Evolutionary conservation across 352 stramenopile genomes (phyloP).

Genomic region (Plasmopara muralis): DNA sequence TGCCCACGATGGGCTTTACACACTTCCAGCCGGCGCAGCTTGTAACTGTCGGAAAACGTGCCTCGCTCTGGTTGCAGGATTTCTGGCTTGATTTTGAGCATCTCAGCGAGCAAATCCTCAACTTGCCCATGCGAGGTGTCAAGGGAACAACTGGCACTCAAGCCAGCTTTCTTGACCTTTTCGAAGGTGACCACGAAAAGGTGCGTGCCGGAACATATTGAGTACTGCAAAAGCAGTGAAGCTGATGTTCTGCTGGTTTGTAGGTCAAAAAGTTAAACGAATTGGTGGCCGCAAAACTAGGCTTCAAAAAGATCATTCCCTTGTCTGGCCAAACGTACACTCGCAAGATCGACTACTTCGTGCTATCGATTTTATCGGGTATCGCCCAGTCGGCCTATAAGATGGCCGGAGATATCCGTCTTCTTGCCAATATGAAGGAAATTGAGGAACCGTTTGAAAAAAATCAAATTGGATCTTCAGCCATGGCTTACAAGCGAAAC

Average conservation of each 20-base stretch:
- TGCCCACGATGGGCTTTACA: slow-evolving; percentile 98
- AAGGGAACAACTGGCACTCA: slow-evolving; percentile 99
- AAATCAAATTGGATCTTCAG: slow-evolving; percentile 95
- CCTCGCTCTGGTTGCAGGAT: slow-evolving; percentile 97
- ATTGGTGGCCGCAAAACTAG: slow-evolving; percentile 95
- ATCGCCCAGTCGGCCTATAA: slow-evolving; percentile 98
- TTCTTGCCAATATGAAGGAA: slow-evolving; percentile 99
- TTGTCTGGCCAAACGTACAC: slow-evolving; percentile 99
- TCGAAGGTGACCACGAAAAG: slow-evolving; percentile 98
- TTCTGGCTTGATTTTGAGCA: slow-evolving; percentile 95
- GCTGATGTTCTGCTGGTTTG: background rate
- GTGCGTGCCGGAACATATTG: slow-evolving; percentile 11
- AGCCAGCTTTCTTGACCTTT: slow-evolving; percentile 98
- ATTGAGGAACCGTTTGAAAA: slow-evolving; percentile 94
- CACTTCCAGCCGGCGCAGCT: slow-evolving; percentile 99
- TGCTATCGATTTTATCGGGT: slow-evolving; percentile 92
- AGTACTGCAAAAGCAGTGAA: background rate
- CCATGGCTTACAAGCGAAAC: slow-evolving; percentile 99
- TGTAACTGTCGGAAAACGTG: slow-evolving; percentile 97
- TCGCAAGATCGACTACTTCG: slow-evolving; percentile 97
- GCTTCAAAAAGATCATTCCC: slow-evolving; percentile 95
- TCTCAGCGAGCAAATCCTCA: slow-evolving; percentile 93
- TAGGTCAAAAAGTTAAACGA: slow-evolving; percentile 96
- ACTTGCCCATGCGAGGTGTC: slow-evolving; percentile 94
- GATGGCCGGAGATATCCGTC: slow-evolving; percentile 98